Conservation (phyloP, 2,329 filamentous ascomycete species). For the Diplodia mutila region DNA sequence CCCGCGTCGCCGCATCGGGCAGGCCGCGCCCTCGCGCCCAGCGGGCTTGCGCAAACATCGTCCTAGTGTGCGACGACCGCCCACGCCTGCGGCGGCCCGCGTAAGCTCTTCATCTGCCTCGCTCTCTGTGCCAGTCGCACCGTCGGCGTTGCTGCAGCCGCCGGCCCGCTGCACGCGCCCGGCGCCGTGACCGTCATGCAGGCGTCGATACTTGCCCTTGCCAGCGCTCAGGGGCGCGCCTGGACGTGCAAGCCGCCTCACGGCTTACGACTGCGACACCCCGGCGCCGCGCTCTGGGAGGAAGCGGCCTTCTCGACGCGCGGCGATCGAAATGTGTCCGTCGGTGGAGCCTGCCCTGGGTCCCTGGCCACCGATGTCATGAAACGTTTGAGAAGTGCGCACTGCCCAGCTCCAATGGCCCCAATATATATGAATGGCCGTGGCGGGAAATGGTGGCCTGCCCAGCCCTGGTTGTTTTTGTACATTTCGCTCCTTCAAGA, state of each 20-base stretch:
- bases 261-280: conserved; percentile 15
- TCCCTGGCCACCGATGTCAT: conserved; percentile 19
- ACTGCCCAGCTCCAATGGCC: conserved; percentile 18
- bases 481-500: conserved; percentile 13
- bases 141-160: background rate
- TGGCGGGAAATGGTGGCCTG: conserved; percentile 22
- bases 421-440: conserved; percentile 23
- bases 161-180: background rate
- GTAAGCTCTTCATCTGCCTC: background rate
- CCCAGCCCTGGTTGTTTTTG: conserved; percentile 20
- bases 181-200: conserved; percentile 1
- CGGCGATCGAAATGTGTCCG: conserved; percentile 23
- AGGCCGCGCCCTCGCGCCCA: background rate
- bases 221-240: conserved; percentile 8
- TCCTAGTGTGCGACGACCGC: conserved; percentile 1
- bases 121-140: background rate
- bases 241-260: conserved; percentile 18
- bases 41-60: background rate
- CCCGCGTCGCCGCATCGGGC: background rate
- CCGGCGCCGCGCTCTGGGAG: conserved; percentile 14
- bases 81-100: background rate
- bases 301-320: conserved; percentile 14
- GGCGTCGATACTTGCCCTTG: conserved; percentile 17
- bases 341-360: conserved; percentile 21
- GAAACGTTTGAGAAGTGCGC: conserved; percentile 21